Percentiles rank a stretch among this genome's conserved stretches.
phyloP scores from a whole-genome alignment of 805 yeast genomes.

The Wickerhamiella australiensis region DNA sequence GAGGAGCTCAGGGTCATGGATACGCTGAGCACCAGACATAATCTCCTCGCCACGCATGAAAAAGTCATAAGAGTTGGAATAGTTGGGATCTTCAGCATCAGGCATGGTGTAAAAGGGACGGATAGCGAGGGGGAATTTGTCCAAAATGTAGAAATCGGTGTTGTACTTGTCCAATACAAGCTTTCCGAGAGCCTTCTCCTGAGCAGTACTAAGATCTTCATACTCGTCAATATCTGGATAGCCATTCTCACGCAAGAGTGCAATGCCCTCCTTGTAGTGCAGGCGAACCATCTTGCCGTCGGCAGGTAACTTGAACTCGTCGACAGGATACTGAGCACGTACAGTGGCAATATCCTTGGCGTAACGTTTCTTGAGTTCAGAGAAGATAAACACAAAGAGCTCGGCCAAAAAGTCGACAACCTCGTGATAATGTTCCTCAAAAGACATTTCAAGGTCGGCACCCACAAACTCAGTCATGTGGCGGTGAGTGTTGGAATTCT shows the following conservation, averaged over 20 bases:
- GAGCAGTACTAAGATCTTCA: constrained; percentile 87
- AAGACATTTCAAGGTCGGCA: constrained; percentile 93
- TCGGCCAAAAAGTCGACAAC: constrained; percentile 51
- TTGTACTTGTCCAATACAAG: constrained; percentile 86
- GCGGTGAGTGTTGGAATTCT: constrained; percentile 97
- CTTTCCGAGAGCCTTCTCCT: constrained; percentile 86
- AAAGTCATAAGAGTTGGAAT: constrained; percentile 97
- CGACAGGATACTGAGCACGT: constrained; percentile 92
- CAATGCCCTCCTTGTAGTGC: constrained; percentile 83
- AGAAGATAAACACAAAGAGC: constrained; percentile 78
- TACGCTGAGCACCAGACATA: constrained; percentile 98
- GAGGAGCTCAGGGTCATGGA: constrained; percentile 82
- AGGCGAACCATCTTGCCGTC: constrained; percentile 88
- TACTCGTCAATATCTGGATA: constrained; percentile 62
- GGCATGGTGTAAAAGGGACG: constrained; percentile 99
- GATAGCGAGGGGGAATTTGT: constrained; percentile 91
- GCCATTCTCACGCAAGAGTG: constrained; percentile 75
- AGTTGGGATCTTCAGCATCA: constrained; percentile 78
- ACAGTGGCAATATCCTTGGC: constrained; percentile 77
- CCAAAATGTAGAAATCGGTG: constrained; percentile 95
- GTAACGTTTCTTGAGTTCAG: constrained; percentile 68
- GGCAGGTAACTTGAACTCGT: constrained; percentile 88
- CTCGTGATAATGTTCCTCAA: constrained; percentile 97
- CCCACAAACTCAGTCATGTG: constrained; percentile 99
- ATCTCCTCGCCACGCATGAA: constrained; percentile 99